Evolutionary conservation across 305 asterid genomes (phyloP), one percentile per base, ranked within the genome.

Genomic region (Ilex paraguariensis): DNA sequence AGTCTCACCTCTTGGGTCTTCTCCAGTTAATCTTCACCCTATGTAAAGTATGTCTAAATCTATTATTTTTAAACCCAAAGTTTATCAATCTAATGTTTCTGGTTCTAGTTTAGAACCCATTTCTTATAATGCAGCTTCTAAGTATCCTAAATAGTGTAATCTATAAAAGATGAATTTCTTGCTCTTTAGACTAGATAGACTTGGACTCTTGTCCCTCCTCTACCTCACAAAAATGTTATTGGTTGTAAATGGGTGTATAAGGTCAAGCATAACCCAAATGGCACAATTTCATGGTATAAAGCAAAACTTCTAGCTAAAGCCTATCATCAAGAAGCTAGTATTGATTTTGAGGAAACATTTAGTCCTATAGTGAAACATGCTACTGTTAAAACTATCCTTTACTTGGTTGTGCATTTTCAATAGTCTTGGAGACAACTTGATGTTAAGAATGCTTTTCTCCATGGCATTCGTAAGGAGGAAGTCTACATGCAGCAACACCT

Each of bases 261-360:
- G 0, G 32, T 62, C 11, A 62, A 62, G 14, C 6, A 50, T 31
- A 51, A 50, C 17, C 39, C 0, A 2, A 7, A 51, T 51, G 21
- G 51, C 7, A 49, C 4, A 13, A 28, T 32, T 48, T 48, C n/a
- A 14, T 0, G 13, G 0, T 51, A 5, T 21, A 62, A 62, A 15
- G 21, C 59, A 14, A 3, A 9, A 8, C 50, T 52, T 31, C 36
- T 62, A 36, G 59, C 55, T 17, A 17, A 17, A 17, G 21, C 1
- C 21, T 17, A 17, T 17, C 21, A 17, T 17, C 21, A 17, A 17
- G 17, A 60, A 28, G 13, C 3, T 11, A 13, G 45, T 3, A 60
- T 60, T 42, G 56, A 46, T 3, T 60, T 42, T 12, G 14, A 40
- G 5, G 64, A 60, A 6, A 60, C 44, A 9, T 60, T 59, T 13